Evolutionary conservation across 2,329 filamentous ascomycete genomes (phyloP).

Genomic region (Claviceps purpurea): DNA sequence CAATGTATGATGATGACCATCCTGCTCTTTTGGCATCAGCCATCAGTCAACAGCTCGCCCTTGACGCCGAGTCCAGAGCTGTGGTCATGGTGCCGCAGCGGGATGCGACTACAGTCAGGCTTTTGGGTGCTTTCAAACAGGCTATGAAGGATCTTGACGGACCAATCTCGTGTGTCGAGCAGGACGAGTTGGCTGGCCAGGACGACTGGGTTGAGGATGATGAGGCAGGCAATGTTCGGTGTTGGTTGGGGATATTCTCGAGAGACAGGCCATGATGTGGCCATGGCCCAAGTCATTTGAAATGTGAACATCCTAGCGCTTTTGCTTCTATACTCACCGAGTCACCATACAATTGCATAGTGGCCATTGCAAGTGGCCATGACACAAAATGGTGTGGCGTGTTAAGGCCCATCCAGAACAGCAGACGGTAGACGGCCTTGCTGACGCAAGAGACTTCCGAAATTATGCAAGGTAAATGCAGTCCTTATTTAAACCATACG

Average conservation of each 20-base stretch:
- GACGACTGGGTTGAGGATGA: conserved; percentile 59
- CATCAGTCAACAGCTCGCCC: conserved; percentile 53
- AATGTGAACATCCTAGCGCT: not conserved
- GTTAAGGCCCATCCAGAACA: too few relatives aligned
- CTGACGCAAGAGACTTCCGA: too few relatives aligned
- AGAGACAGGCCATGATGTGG: conserved; percentile 14
- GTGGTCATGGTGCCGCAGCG: conserved; percentile 73
- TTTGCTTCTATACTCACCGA: not conserved
- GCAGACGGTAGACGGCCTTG: too few relatives aligned
- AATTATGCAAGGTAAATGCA: too few relatives aligned
- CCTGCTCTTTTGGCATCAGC: conserved; percentile 59
- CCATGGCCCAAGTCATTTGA: not conserved
- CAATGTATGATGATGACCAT: conserved; percentile 76
- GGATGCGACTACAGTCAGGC: conserved; percentile 48
- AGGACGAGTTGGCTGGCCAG: conserved; percentile 50
- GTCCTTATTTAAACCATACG: too few relatives aligned
- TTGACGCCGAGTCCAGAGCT: conserved; percentile 44
- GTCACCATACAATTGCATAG: too few relatives aligned
- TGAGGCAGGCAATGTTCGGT: conserved; percentile 38
- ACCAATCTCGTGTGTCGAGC: conserved; percentile 38
- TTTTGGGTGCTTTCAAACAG: conserved; percentile 49
- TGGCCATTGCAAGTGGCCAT: too few relatives aligned
- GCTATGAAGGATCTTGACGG: conserved; percentile 41
- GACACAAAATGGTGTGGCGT: too few relatives aligned
- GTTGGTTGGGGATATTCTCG: conserved; percentile 54